These are phyloP conservation scores for Colletotrichum musicola DNA, from an alignment of 2,329 filamentous ascomycete genomes.

Conservation along the genomic window DNA sequence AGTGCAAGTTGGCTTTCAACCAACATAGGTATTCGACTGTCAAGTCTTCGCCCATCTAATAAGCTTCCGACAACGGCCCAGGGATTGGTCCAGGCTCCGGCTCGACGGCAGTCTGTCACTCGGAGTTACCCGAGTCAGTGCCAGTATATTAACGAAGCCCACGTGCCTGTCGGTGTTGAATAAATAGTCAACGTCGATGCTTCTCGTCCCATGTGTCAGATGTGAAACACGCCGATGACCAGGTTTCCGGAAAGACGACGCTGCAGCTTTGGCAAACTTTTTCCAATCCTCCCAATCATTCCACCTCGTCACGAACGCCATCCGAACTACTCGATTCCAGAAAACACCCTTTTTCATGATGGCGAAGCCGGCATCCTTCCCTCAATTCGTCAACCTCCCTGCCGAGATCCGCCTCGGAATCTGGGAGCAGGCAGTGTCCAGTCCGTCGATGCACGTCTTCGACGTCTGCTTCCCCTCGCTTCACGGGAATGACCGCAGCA, in stretches of 20 bases:
- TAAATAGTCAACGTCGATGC: neutral
- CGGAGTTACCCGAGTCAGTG: neutral
- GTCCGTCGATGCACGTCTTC: conserved; percentile 45
- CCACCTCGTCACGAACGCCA: neutral
- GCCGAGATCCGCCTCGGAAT: conserved; percentile 18
- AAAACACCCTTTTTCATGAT: conserved; percentile 46
- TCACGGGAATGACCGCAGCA: conserved; percentile 23
- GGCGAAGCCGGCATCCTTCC: conserved; percentile 7
- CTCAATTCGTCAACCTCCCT: conserved; percentile 20
- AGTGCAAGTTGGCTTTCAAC: no score
- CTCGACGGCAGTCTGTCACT: no score
- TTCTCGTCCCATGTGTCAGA: neutral
- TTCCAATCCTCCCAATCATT: neutral
- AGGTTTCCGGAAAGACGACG: no score
- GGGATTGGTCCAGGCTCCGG: no score
- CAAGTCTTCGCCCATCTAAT: no score
- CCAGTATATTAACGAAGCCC: neutral
- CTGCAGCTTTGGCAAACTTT: neutral
- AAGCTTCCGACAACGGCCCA: no score
- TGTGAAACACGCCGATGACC: conserved; percentile 1
- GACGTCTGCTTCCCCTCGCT: conserved; percentile 45
- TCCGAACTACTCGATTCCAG: neutral
- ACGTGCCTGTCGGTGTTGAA: neutral
- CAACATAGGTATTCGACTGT: no score
- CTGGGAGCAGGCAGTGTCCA: conserved; percentile 27